A percentile compares a stretch with the other conserved stretches of the same genome.
phyloP scores from a whole-genome alignment of 805 yeast genomes.

The Suhomyces tanzawaensis region DNA sequence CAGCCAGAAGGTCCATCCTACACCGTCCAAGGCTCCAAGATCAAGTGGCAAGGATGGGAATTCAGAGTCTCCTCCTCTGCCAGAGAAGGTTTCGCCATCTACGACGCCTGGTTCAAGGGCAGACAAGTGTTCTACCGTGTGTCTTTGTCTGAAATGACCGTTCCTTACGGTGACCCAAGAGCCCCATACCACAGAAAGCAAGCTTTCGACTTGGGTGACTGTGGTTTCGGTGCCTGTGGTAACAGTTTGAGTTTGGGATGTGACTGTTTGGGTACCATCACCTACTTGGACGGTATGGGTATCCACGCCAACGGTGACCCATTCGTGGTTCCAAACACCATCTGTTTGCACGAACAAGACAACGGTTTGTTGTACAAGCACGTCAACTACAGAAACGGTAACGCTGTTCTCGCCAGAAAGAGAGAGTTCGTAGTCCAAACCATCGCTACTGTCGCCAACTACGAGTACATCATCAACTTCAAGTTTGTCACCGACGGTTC shows the following conservation, averaged over 20 bases:
- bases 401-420: slow-evolving; percentile 72
- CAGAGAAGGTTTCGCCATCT: slow-evolving; percentile 77
- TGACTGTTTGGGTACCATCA: slow-evolving; percentile 78
- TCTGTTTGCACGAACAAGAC: slow-evolving; percentile 81
- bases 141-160: slow-evolving; percentile 80
- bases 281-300: slow-evolving; percentile 64
- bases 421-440: slow-evolving; percentile 78
- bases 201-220: slow-evolving; percentile 83
- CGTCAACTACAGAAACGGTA: slow-evolving; percentile 70
- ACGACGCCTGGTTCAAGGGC: slow-evolving; percentile 72
- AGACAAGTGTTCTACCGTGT: slow-evolving; percentile 73
- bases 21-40: slow-evolving; percentile 54
- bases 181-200: slow-evolving; percentile 82
- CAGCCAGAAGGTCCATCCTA: slow-evolving; percentile 85
- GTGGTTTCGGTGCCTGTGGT: slow-evolving; percentile 76
- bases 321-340: slow-evolving; percentile 59
- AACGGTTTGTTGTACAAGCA: slow-evolving; percentile 76
- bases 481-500: slow-evolving; percentile 77
- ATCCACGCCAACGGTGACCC: slow-evolving; percentile 61
- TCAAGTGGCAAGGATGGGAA: slow-evolving; percentile 83
- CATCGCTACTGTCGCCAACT: slow-evolving; percentile 81
- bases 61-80: slow-evolving; percentile 66
- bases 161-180: slow-evolving; percentile 84
- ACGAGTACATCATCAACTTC: slow-evolving; percentile 72
- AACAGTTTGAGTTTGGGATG: slow-evolving; percentile 71